Evolutionary conservation across 768 basidiomycete species (phyloP), one percentile per base, ranked within the genome.

Genomic region (Naematelia aurantialba): DNA sequence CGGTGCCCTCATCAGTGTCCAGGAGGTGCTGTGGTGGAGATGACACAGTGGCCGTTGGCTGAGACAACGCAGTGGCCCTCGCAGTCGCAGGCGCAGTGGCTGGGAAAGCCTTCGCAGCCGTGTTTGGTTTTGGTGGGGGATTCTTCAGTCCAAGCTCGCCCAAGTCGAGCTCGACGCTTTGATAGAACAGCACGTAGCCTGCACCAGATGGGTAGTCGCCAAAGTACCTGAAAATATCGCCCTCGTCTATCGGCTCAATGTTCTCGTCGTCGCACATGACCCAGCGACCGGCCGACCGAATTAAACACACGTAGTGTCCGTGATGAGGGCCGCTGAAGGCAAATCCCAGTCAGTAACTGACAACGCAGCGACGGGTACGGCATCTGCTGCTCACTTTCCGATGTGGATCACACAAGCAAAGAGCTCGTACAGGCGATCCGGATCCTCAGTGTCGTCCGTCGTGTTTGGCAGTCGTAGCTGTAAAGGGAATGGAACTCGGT

Each of bases 361-460:
- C 56, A 24, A n/a, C 22, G 29, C 45, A 24, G 12, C 39, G 44
- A 27, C 42, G 5, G 25, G 24, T 50, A 45, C 45, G 10, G 5
- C 17, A 22, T 58, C 34, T 50, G 61, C 34, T 5, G 85, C 90
- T 73, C 78, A 94, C 93, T 85, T 89, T 83, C 96, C 96, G 64
- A 99, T 93, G 78, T 99, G 96, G n/a, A 99, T 91, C 30, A 99
- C 93, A 58, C 98, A 90, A 13, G 90, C 92, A 75, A 93, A 97
- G 25, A 99, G 83, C 75, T 89, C 86, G 79, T 96, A 99, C 61
- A 98, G 76, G 55, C 93, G 82, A 76, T 99, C 96, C 0, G 92
- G 89, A 74, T 97, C 85, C 53, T 87, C 85, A 48, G 87, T 84
- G 67, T 93, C 91, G 77, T 99, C 96, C 52, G 92, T 87, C 45